Evolutionary conservation across 345 rosid species (phyloP), one percentile per base, ranked within the genome.

Genomic region (Salix exigua): DNA sequence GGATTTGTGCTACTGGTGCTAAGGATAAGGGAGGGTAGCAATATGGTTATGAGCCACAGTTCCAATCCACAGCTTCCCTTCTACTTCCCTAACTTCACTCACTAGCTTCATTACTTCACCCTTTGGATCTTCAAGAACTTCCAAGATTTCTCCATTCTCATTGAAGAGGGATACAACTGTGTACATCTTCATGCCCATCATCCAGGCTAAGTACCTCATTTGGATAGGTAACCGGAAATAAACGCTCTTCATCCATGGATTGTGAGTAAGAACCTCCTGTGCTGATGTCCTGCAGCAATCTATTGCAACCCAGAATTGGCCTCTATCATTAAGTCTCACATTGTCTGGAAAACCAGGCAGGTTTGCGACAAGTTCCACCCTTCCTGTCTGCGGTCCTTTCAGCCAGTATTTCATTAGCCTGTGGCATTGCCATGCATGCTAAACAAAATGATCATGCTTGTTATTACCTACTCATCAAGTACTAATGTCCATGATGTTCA

Each of bases 341-440:
- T 96, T 96, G 86, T 96, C 98, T 2, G 99, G 99, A 73, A 92
- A 96, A n/a, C 99, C 97, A 0, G 97, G 98, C 8, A 94, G 86
- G 83, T 94, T 79, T 0, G 87, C 96, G 3, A 88, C 83, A 14
- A 88, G 82, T 65, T 91, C 91, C 10, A 84, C 75, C 0, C 13
- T 71, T 61, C 94, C 89, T 0, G 33, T 76, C 67, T 81, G 88
- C 16, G 94, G 84, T 71, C 99, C 98, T 82, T 96, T 92, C 31
- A 96, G 81, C 99, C 99, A 93, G 80, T 87, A 96, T 50, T 96
- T 96, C 86, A 91, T 89, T 66, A 96, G 42, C 87, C 98, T 96
- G 83, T 30, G 42, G 17, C 62, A 70, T 40, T 68, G 3, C 31
- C 53, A 68, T n/a, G 18, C 71, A 37, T 21, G 71, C 5, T 46